Evolutionary conservation across 169 alveolate species (phyloP), one percentile per base, ranked within the genome.

Genomic region (Neospora caninum): DNA sequence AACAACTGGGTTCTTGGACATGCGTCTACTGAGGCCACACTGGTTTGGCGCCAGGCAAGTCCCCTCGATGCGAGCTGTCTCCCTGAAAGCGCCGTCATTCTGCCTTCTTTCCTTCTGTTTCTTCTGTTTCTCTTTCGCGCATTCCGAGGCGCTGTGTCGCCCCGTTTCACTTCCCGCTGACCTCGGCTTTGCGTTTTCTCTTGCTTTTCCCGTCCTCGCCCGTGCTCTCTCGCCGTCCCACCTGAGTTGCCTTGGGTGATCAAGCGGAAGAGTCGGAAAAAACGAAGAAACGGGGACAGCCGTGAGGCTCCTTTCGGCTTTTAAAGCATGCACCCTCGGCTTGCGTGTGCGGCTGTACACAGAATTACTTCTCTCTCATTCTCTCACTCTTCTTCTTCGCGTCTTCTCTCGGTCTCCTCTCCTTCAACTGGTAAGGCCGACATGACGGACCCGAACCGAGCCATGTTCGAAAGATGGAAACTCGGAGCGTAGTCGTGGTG

Each of bases 331-430:
- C 31, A 6, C 20, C 20, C 20, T 22, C 73, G 4, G 73, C 20
- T 64, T 7, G 73, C 73, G 73, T 20, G 9, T 29, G 4, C 18
- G 82, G 86, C 1, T 78, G 86, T n/a, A 16, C 67, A 31, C 96
- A 96, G 93, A 97, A 97, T 92, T 67, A 97, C 39, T 95, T 97
- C 93, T 96, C 98, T 41, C 82, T 98, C 34, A 91, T 97, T 31
- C 96, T 98, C 0, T 91, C 98, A 80, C 91, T 98, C 29, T 99
- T 99, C 36, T 98, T 97, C 94, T 93, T 97, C 38, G 94, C 97
- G 54, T 92, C 97, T 34, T 95, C 98, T 53, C 94, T 97, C 34
- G 98, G 98, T 29, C 95, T 94, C 54, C 88, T 93, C 36, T 54
- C 41, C 34, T 78, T 42, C 87, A 88, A 88, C 88, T 93, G 94